Percentiles rank a stretch among this genome's conserved stretches.
These are phyloP conservation scores for Harringtonia lauricola DNA, from an alignment of 2,329 filamentous ascomycete genomes.

Conservation along the genomic window DNA sequence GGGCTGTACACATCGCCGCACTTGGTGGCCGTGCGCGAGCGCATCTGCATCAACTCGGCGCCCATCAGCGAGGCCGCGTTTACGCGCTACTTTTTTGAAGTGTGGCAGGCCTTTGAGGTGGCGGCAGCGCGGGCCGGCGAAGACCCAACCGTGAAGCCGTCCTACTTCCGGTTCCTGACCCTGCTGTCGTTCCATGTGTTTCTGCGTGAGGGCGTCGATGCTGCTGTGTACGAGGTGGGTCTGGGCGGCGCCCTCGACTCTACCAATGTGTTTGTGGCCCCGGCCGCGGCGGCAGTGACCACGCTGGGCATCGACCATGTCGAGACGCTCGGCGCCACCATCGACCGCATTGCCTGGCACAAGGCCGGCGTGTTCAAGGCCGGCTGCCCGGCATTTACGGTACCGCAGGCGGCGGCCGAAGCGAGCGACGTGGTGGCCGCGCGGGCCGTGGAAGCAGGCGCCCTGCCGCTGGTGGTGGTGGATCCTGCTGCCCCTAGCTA, in stretches of 20 bases:
- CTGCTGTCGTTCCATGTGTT: constrained; percentile 60
- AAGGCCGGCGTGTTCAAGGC: constrained; percentile 60
- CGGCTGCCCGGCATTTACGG: constrained; percentile 48
- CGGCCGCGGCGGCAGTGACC: constrained; percentile 49
- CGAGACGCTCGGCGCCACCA: constrained; percentile 46
- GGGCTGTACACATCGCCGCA: constrained; percentile 62
- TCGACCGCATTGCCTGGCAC: constrained; percentile 61
- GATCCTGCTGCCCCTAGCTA: constrained; percentile 6
- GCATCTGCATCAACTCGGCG: constrained; percentile 49
- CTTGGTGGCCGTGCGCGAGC: constrained; percentile 54
- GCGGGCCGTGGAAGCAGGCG: constrained; percentile 38
- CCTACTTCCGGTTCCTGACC: constrained; percentile 52
- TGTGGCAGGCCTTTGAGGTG: constrained; percentile 41
- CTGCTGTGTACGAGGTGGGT: constrained; percentile 55
- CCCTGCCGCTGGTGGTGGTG: constrained; percentile 12
- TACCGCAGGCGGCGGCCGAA: constrained; percentile 31
- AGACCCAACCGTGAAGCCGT: constrained; percentile 29
- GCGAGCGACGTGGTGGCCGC: constrained; percentile 39
- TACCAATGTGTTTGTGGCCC: constrained; percentile 50
- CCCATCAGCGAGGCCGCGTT: constrained; percentile 50
- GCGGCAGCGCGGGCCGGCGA: constrained; percentile 17
- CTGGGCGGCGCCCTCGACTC: constrained; percentile 59
- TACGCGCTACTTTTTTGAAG: constrained; percentile 55
- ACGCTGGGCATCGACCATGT: constrained; percentile 62
- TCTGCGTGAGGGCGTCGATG: constrained; percentile 48